Conservation (phyloP, 495 filamentous ascomycete genomes). For the Hyaloscypha hepaticicola region DNA sequence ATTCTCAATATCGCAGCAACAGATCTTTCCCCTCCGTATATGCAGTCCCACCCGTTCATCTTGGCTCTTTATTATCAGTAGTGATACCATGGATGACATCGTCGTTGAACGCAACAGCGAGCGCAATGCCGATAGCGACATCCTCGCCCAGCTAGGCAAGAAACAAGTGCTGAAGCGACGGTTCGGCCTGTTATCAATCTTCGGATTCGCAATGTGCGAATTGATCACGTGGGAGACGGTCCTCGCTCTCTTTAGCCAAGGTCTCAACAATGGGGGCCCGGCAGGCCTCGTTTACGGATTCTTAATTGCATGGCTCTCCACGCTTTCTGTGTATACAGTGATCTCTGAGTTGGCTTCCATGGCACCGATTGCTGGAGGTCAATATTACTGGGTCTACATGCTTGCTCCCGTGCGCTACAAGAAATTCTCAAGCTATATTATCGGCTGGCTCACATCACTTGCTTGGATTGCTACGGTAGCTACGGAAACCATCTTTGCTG, state of each 20-base stretch:
- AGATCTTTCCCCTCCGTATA: too few relatives aligned
- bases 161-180: constrained; percentile 49
- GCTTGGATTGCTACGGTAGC: constrained; percentile 37
- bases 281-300: constrained; percentile 53
- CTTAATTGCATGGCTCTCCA: constrained; percentile 50
- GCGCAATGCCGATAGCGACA: constrained; percentile 37
- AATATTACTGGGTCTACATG: constrained; percentile 49
- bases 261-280: constrained; percentile 45
- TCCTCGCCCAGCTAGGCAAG: constrained; percentile 50
- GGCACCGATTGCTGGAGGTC: constrained; percentile 34
- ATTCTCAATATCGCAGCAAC: too few relatives aligned
- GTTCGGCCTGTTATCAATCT: constrained; percentile 48
- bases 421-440: constrained; percentile 46
- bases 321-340: constrained; percentile 43
- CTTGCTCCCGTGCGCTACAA: constrained; percentile 41
- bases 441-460: constrained; percentile 38
- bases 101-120: constrained; percentile 2
- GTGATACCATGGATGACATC: neutral
- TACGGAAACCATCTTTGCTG: constrained; percentile 40
- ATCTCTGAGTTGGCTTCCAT: constrained; percentile 52
- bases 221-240: constrained; percentile 45
- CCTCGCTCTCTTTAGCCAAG: constrained; percentile 22
- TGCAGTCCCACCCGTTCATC: neutral
- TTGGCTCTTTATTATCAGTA: neutral
- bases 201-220: constrained; percentile 45